phyloP scores from a whole-genome alignment of 129 eudicot species.

The Chrysanthemum lavandulifolium region DNA sequence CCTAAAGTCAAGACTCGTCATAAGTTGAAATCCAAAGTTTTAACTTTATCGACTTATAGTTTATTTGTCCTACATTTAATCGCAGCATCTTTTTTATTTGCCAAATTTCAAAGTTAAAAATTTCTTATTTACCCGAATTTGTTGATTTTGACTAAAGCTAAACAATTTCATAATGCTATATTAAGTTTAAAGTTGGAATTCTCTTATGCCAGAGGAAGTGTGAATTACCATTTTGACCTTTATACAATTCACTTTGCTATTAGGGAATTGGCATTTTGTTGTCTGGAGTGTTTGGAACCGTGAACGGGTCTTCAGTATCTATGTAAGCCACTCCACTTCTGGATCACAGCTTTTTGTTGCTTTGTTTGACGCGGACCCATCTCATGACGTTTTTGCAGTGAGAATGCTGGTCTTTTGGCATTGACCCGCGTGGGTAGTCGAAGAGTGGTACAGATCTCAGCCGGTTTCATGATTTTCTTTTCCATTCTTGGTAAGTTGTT shows the following conservation, averaged over 20 bases:
- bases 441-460: constrained; percentile 72
- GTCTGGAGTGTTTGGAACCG: constrained; percentile 63
- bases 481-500: constrained; percentile 51
- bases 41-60: not conserved
- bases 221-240: constrained; percentile 1
- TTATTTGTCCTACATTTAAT: not conserved
- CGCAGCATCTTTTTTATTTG: not conserved
- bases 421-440: constrained; percentile 79
- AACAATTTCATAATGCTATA: not conserved
- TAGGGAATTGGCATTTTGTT: constrained; percentile 70
- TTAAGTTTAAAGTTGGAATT: not conserved
- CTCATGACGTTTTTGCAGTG: constrained; percentile 37
- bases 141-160: not conserved
- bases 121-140: not conserved
- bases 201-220: not conserved
- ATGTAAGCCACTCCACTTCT: constrained; percentile 40
- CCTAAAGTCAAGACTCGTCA: not conserved
- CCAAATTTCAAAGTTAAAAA: not conserved
- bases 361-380: constrained; percentile 5
- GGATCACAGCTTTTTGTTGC: not conserved
- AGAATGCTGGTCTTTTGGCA: constrained; percentile 76
- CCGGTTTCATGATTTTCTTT: constrained; percentile 74
- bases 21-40: not conserved
- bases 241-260: not conserved
- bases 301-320: constrained; percentile 64